phyloP scores from a whole-genome alignment of 306 rosid genomes.

The Cucurbita ficifolia region DNA sequence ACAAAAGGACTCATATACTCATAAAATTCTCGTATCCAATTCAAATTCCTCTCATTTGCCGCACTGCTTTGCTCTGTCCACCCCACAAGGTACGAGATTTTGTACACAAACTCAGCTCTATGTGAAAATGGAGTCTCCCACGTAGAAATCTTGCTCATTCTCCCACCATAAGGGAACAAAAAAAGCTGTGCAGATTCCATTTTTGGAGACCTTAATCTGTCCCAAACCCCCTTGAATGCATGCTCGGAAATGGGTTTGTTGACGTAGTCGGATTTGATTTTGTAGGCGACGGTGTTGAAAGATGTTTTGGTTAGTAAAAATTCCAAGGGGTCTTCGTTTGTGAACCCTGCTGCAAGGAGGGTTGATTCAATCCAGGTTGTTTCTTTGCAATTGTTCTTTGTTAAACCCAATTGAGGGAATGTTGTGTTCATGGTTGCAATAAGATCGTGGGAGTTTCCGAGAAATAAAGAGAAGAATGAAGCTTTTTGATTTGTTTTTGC shows the following conservation, averaged over 20 bases:
- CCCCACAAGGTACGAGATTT: background rate
- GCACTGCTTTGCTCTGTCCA: slow-evolving; percentile 28
- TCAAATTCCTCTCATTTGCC: background rate
- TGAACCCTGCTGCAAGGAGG: slow-evolving; percentile 23
- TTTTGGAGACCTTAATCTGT: slow-evolving; percentile 22
- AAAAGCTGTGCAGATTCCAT: slow-evolving; percentile 23
- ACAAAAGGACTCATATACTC: background rate
- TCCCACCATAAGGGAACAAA: slow-evolving; percentile 62
- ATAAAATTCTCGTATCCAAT: background rate
- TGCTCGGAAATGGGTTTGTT: slow-evolving; percentile 31
- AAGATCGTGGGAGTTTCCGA: slow-evolving; percentile 27
- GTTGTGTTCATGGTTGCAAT: slow-evolving; percentile 21
- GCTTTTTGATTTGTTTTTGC: slow-evolving; percentile 15
- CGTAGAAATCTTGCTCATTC: slow-evolving; percentile 37
- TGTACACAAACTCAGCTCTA: slow-evolving; percentile 28
- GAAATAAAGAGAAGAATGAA: slow-evolving; percentile 22
- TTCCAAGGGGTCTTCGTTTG: slow-evolving; percentile 20
- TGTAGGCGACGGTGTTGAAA: slow-evolving; percentile 23
- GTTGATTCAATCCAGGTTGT: slow-evolving; percentile 65
- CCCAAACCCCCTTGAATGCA: slow-evolving; percentile 31
- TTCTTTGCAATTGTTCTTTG: slow-evolving; percentile 27
- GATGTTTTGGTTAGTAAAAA: slow-evolving; percentile 27
- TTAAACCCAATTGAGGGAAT: slow-evolving; percentile 47
- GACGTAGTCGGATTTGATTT: slow-evolving; percentile 60
- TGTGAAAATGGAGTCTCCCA: slow-evolving; percentile 49